Evolutionary conservation across 2,329 filamentous ascomycete genomes (phyloP).

Genomic region (Taxawa tesnikishii): DNA sequence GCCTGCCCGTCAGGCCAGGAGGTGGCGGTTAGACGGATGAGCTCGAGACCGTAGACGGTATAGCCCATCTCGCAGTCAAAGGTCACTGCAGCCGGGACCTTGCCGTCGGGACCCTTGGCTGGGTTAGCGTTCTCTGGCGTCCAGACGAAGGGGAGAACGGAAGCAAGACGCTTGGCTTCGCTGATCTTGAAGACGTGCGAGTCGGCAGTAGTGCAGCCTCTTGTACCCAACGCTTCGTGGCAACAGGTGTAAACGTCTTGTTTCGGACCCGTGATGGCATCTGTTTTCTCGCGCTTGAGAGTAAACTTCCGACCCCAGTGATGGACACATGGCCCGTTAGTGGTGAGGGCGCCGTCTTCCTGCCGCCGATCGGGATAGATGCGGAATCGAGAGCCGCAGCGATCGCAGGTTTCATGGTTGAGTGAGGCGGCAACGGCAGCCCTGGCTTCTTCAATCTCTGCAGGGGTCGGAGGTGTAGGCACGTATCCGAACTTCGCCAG

Average conservation of each 20-base stretch:
- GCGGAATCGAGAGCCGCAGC: constrained; percentile 76
- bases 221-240: constrained; percentile 58
- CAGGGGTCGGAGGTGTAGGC: constrained; percentile 48
- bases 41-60: constrained; percentile 74
- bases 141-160: constrained; percentile 64
- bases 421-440: constrained; percentile 53
- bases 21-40: constrained; percentile 80
- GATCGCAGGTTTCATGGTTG: constrained; percentile 80
- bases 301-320: constrained; percentile 64
- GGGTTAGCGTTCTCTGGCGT: constrained; percentile 56
- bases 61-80: constrained; percentile 99
- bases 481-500: constrained; percentile 69
- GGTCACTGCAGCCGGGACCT: constrained; percentile 49
- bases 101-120: constrained; percentile 21
- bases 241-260: constrained; percentile 68
- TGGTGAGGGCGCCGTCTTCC: constrained; percentile 62
- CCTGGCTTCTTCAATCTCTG: constrained; percentile 54
- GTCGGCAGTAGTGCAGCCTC: constrained; percentile 59
- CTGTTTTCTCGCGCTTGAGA: constrained; percentile 41
- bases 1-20: constrained; percentile 69
- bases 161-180: constrained; percentile 62
- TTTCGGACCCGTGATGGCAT: constrained; percentile 42
- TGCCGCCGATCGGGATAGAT: constrained; percentile 78
- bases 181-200: constrained; percentile 82
- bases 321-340: constrained; percentile 65